A percentile compares a stretch with the other conserved stretches of the same genome.
Conservation (phyloP, 306 rosid species). For the Castanea crenata region DNA sequence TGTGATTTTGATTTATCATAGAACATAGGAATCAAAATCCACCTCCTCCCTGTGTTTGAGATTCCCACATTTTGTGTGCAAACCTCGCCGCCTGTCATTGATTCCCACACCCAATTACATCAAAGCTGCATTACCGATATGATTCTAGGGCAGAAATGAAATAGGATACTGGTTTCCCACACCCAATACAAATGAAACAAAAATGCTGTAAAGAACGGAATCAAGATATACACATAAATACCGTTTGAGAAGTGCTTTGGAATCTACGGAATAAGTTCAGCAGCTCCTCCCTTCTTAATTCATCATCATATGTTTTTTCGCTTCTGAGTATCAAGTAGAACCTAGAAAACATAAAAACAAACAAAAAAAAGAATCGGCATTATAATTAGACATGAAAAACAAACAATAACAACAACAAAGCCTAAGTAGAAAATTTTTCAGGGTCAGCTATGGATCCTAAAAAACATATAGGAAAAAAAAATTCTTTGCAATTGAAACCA, state of each 20-base stretch:
- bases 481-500: not conserved
- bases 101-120: not conserved
- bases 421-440: too few relatives aligned
- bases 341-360: conserved; percentile 39
- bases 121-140: conserved; percentile 1
- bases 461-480: not conserved
- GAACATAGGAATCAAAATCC: conserved; percentile 15
- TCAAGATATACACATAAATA: conserved; percentile 21
- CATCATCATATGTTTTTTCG: conserved; percentile 91
- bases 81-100: not conserved
- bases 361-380: conserved; percentile 4
- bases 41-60: conserved; percentile 2
- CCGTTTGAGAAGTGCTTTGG: conserved; percentile 62
- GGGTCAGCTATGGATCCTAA: too few relatives aligned
- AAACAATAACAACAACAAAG: not conserved
- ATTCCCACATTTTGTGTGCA: not conserved
- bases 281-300: conserved; percentile 88
- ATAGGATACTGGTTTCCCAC: not conserved
- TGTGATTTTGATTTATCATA: conserved; percentile 12
- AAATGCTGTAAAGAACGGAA: conserved; percentile 6
- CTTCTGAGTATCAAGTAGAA: conserved; percentile 85
- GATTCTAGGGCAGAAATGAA: not conserved
- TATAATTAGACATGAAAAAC: conserved; percentile 17
- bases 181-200: conserved; percentile 2
- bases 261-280: conserved; percentile 72